A percentile compares a stretch with the other conserved stretches of the same genome.
Evolutionary conservation across 176 grass and related monocot species (phyloP).

Genomic region (Carex cristatella): DNA sequence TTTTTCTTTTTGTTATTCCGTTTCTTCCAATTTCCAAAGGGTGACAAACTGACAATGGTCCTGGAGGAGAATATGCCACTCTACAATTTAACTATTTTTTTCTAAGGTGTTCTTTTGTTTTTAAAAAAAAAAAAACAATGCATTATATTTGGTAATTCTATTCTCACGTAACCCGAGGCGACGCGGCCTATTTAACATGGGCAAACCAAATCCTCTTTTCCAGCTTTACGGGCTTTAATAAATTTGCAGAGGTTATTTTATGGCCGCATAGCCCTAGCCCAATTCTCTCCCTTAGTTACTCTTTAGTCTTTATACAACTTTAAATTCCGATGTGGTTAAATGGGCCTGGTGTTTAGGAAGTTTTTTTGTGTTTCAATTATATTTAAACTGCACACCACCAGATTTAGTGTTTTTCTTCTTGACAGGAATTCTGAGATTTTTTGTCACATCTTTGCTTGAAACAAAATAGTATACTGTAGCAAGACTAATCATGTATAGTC

Average conservation of each 20-base stretch:
- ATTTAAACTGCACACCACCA: too few species aligned
- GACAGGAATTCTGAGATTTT: too few species aligned
- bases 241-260: not conserved
- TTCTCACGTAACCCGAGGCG: too few species aligned
- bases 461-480: too few species aligned
- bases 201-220: not conserved
- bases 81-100: too few species aligned
- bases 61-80: not conserved
- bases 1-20: not conserved
- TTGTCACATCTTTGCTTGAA: too few species aligned
- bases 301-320: not conserved
- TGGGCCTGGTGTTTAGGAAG: not conserved
- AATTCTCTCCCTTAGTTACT: not conserved
- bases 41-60: not conserved
- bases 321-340: not conserved
- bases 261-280: not conserved
- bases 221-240: not conserved
- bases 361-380: too few species aligned
- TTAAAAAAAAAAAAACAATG: too few species aligned
- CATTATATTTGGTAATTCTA: too few species aligned
- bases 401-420: too few species aligned
- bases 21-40: not conserved
- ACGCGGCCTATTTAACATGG: not conserved
- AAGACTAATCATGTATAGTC: too few species aligned
- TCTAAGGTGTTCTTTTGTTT: too few species aligned